These are phyloP conservation scores for Alternaria sp. DNA, from an alignment of 2,329 filamentous ascomycete genomes.

Conservation along the genomic window DNA sequence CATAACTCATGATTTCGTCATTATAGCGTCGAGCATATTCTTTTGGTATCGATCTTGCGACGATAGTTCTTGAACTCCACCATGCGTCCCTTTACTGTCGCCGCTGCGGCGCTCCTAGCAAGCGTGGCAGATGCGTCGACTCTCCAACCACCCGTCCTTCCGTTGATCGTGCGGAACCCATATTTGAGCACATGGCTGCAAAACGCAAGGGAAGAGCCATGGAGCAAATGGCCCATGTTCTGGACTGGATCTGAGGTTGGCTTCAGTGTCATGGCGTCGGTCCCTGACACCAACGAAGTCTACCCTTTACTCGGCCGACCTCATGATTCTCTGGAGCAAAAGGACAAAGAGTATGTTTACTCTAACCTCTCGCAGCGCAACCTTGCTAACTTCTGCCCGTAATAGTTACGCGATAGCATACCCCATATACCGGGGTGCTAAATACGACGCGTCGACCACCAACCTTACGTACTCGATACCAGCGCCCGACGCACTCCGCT, in stretches of 20 bases:
- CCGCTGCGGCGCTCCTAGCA: constrained; percentile 49
- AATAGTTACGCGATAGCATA: constrained; percentile 63
- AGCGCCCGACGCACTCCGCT: constrained; percentile 44
- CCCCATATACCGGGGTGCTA: constrained; percentile 65
- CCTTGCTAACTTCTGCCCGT: neutral
- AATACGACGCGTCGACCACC: constrained; percentile 73
- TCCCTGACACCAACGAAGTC: constrained; percentile 65
- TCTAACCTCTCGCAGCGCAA: neutral
- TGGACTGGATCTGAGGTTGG: constrained; percentile 75
- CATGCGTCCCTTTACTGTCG: constrained; percentile 37
- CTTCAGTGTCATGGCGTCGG: constrained; percentile 67
- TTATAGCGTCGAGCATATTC: constrained; percentile 1
- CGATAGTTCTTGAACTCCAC: constrained; percentile 8
- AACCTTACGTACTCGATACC: constrained; percentile 71
- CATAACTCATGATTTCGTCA: neutral
- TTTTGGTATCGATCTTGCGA: neutral
- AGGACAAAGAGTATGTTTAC: constrained; percentile 47
- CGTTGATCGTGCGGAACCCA: constrained; percentile 59
- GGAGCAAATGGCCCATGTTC: constrained; percentile 87
- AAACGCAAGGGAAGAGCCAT: constrained; percentile 74
- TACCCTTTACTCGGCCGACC: constrained; percentile 71
- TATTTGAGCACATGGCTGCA: constrained; percentile 63
- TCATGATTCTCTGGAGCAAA: constrained; percentile 64
- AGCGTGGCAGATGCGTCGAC: constrained; percentile 57
- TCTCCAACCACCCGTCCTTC: constrained; percentile 61